Conservation (phyloP, 306 rosid species). For the Arachis hypogaea region DNA sequence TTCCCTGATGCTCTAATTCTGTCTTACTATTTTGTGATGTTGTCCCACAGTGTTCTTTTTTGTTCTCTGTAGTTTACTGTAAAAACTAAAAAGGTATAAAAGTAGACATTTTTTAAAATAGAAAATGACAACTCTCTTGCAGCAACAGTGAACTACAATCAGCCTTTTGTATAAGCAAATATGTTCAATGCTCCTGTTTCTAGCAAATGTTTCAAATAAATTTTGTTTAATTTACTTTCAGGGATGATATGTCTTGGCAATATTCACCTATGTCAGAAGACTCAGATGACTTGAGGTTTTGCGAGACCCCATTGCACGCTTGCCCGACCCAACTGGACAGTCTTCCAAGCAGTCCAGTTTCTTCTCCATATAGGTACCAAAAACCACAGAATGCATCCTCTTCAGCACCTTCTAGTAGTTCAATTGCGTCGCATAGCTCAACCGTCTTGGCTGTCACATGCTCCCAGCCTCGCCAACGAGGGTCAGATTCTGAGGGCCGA, state of each 20-base stretch:
- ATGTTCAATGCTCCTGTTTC: background rate
- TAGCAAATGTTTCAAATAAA: constrained; percentile 3
- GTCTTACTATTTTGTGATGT: constrained; percentile 6
- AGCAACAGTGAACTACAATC: constrained; percentile 6
- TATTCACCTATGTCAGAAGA: constrained; percentile 99
- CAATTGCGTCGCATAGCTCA: constrained; percentile 59
- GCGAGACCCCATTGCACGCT: constrained; percentile 58
- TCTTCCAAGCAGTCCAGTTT: constrained; percentile 82
- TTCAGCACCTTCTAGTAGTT: constrained; percentile 61
- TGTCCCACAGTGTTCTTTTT: background rate
- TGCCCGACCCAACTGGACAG: constrained; percentile 73
- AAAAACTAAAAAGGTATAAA: too few relatives aligned
- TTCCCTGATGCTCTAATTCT: background rate
- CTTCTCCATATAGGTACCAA: constrained; percentile 87
- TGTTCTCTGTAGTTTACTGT: too few relatives aligned
- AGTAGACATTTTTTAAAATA: too few relatives aligned
- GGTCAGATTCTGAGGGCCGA: constrained; percentile 94
- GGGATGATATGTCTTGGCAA: constrained; percentile 84
- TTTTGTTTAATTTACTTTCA: constrained; percentile 39
- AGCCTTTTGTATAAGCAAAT: constrained; percentile 28
- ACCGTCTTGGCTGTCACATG: constrained; percentile 44
- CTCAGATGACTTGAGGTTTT: constrained; percentile 77
- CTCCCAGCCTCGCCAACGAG: constrained; percentile 85
- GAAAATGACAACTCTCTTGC: constrained; percentile 20
- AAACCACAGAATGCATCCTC: constrained; percentile 46